Evolutionary conservation across 345 rosid species (phyloP), one percentile per base, ranked within the genome.

Genomic region (Acer yangbiense): DNA sequence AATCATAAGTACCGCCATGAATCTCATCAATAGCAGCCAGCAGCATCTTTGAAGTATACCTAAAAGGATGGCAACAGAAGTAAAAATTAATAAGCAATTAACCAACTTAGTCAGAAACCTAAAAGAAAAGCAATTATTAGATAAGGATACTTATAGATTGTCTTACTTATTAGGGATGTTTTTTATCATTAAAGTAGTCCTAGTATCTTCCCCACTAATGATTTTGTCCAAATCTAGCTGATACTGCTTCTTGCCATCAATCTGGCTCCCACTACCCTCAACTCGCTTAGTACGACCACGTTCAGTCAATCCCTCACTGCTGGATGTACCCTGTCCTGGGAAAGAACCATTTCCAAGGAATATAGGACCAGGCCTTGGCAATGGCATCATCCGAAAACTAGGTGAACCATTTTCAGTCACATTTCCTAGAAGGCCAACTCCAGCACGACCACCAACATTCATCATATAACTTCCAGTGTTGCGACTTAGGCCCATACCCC

Each of bases 21-120:
- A 89, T 86, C 78, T 94, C 98, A 84, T 96, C 98, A 72, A 96
- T 92, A 43, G 95, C 93, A 79, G 97, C 95, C 65, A 91, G 92
- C 83, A 96, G 80, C 99, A 96, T 96, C 81, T 94, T 96, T 44
- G 97, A 96, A 70, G 99, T 96, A 83, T 96, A 96, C 89, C 99
- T 96, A 58, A 48, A 78, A 75, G 73, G 63, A 75, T 73, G 71
- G 63, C 57, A 66, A 77, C 6, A 78, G 69, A 72, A 73, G 29
- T 21, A 54, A 65, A 69, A 71, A 78, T 9, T 12, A 78, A 80
- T 66, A 79, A 73, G 41, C 27, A 55, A 68, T 11, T 5, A 55
- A 9, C 41, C 73, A n/a, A 12, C 32, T 75, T 48, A 63, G 58
- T 66, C 60, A 8, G 43, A 41, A 29, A 46, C 25, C 48, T 10